phyloP scores from a whole-genome alignment of 345 rosid genomes.

The Gossypium stocksii region DNA sequence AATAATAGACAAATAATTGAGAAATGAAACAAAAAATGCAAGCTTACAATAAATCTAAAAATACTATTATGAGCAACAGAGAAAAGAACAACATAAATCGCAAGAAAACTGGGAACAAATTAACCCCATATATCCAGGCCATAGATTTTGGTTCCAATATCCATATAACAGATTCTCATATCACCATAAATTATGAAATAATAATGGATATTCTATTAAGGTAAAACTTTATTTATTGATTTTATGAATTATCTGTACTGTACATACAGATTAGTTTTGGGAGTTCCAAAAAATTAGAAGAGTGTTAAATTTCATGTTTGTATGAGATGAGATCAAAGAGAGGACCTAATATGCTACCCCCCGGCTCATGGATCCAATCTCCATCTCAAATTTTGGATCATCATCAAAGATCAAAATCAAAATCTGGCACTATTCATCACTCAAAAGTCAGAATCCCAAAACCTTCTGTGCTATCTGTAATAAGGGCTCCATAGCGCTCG shows the following conservation, averaged over 20 bases:
- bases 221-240: neutral
- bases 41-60: neutral
- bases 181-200: too few relatives aligned
- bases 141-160: neutral
- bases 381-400: neutral
- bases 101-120: too few relatives aligned
- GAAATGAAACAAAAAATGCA: neutral
- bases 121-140: neutral
- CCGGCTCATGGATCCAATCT: neutral
- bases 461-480: constrained; percentile 41
- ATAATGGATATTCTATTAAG: too few relatives aligned
- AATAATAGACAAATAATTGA: too few relatives aligned
- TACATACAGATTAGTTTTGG: neutral
- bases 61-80: neutral
- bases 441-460: constrained; percentile 33
- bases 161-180: neutral
- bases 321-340: neutral
- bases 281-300: neutral
- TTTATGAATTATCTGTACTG: constrained; percentile 2
- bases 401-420: neutral
- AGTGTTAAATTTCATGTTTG: neutral
- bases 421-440: neutral
- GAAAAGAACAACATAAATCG: too few relatives aligned
- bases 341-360: neutral
- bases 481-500: constrained; percentile 68